Evolutionary conservation across 108 stramenopile species (phyloP).

Genomic region (Schizochytrium sp.): DNA sequence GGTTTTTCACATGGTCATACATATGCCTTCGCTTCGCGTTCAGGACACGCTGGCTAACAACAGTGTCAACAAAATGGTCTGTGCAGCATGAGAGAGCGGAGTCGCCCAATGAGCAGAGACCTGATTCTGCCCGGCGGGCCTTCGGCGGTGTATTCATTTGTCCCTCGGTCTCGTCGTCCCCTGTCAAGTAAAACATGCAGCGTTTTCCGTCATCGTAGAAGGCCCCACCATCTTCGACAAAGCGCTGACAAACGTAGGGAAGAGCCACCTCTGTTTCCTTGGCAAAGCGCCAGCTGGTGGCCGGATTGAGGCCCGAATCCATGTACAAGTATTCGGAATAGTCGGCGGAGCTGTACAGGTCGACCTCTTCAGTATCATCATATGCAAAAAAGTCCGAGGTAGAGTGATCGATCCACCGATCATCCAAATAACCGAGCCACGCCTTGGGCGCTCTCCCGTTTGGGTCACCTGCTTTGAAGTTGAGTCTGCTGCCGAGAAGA

Average conservation of each 20-base stretch:
- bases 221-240: neutral
- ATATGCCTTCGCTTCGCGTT: neutral
- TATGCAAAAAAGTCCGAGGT: neutral
- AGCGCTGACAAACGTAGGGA: neutral
- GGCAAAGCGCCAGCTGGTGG: neutral
- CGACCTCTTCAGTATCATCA: neutral
- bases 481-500: neutral
- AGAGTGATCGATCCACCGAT: neutral
- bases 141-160: neutral
- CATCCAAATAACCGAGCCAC: neutral
- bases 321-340: neutral
- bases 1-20: neutral
- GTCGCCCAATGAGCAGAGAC: neutral
- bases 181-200: neutral
- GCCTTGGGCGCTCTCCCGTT: neutral
- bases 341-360: neutral
- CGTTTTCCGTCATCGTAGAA: neutral
- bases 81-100: neutral
- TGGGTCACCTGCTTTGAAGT: neutral
- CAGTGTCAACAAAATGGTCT: neutral
- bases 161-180: neutral
- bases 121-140: neutral
- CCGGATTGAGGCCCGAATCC: neutral
- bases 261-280: neutral
- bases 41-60: neutral